These are phyloP conservation scores for Neonectria sp. DNA, from an alignment of 2,329 filamentous ascomycete species.

Conservation along the genomic window DNA sequence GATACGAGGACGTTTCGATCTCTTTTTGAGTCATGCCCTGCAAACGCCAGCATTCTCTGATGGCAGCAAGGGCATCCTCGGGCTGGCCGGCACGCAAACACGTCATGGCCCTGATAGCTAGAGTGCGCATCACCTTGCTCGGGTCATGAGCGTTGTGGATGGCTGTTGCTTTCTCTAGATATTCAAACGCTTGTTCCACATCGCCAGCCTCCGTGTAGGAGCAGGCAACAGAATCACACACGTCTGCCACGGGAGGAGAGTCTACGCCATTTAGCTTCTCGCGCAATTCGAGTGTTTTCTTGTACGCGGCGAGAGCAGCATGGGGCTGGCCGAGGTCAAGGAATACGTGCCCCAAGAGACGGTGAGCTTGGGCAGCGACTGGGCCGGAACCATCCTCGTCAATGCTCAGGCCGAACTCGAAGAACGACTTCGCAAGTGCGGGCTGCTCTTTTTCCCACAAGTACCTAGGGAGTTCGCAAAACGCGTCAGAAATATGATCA, in stretches of 20 bases:
- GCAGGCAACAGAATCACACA: conserved; percentile 17
- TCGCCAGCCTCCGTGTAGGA: conserved; percentile 19
- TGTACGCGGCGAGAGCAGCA: conserved; percentile 16
- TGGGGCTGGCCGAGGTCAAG: conserved; percentile 9
- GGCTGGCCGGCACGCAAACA: conserved; percentile 15
- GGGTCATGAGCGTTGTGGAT: conserved; percentile 16
- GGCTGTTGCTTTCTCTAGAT: conserved; percentile 15
- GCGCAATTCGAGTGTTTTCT: conserved; percentile 9
- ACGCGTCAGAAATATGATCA: conserved; percentile 2
- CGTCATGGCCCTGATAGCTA: conserved; percentile 12
- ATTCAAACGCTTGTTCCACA: conserved; percentile 13
- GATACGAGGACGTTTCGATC: conserved; percentile 12
- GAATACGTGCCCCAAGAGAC: conserved; percentile 7
- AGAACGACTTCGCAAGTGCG: conserved; percentile 7
- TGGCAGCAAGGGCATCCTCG: conserved; percentile 14
- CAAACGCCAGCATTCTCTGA: conserved; percentile 15
- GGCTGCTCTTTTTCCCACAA: conserved; percentile 15
- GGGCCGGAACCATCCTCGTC: conserved; percentile 2
- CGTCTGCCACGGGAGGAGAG: conserved; percentile 18
- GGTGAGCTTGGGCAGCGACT: conserved; percentile 13
- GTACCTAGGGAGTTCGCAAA: conserved; percentile 3
- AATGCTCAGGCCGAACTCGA: conserved; percentile 12
- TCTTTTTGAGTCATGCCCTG: conserved; percentile 14
- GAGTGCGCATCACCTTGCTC: conserved; percentile 16
- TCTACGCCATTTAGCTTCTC: conserved; percentile 12